Percentiles rank a stretch among this genome's conserved stretches.
phyloP scores from a whole-genome alignment of 2,329 filamentous ascomycete species.

The Ceratocystis harringtonii region DNA sequence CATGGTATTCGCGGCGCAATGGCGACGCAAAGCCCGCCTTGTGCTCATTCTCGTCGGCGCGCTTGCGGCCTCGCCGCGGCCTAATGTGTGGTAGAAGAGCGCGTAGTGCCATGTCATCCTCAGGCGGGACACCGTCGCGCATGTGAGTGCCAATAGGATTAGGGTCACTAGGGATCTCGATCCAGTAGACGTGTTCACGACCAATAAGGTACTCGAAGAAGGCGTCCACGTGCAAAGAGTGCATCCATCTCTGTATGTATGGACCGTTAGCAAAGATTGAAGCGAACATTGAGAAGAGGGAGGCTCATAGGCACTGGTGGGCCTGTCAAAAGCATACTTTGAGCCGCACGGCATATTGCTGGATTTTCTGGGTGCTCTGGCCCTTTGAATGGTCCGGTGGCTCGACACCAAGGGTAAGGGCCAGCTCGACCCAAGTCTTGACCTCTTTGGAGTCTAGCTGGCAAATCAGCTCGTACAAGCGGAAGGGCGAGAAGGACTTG shows the following conservation, averaged over 20 bases:
- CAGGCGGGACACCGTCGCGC: constrained; percentile 67
- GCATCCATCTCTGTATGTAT: constrained; percentile 67
- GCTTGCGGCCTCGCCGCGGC: constrained; percentile 46
- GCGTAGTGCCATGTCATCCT: constrained; percentile 78
- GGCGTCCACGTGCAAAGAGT: constrained; percentile 85
- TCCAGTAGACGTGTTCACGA: constrained; percentile 58
- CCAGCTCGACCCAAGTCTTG: constrained; percentile 84
- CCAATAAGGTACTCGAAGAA: constrained; percentile 78
- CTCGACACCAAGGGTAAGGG: constrained; percentile 75
- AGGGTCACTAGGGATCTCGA: constrained; percentile 51
- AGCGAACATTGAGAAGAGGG: no score
- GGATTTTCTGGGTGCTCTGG: constrained; percentile 82
- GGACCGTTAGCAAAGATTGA: background rate
- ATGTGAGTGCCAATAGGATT: constrained; percentile 48
- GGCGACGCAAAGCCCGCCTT: constrained; percentile 40
- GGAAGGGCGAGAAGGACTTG: constrained; percentile 67
- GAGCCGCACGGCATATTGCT: constrained; percentile 82
- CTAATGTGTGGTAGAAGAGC: constrained; percentile 66
- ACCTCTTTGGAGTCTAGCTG: constrained; percentile 69
- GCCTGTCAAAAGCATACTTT: constrained; percentile 43
- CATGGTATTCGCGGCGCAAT: constrained; percentile 35
- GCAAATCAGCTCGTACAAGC: constrained; percentile 61
- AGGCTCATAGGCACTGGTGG: background rate
- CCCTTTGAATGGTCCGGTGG: constrained; percentile 67
- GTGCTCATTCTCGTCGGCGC: constrained; percentile 45